These are phyloP conservation scores for Paramecium biaurelia DNA, from an alignment of 73 alveolate genomes.

Conservation along the genomic window DNA sequence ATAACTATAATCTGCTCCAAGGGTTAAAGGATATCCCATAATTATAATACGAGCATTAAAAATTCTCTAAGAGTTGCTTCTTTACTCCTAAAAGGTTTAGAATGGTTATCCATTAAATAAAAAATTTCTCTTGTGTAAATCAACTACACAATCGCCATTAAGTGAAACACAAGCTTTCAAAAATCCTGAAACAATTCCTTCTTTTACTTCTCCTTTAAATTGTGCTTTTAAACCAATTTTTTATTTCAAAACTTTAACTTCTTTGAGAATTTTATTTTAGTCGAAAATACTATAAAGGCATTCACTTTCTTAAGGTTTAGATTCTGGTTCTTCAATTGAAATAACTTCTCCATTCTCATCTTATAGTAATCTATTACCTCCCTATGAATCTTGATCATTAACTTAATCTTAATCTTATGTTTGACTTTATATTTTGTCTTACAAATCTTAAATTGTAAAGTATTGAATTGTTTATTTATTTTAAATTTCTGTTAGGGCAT, in stretches of 20 bases:
- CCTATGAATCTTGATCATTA: background rate
- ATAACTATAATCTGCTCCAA: background rate
- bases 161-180: background rate
- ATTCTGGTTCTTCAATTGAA: background rate
- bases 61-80: background rate
- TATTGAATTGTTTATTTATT: background rate
- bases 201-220: background rate
- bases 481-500: background rate
- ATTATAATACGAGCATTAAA: background rate
- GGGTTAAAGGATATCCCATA: background rate
- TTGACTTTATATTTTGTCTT: background rate
- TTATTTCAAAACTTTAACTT: background rate
- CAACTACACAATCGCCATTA: background rate
- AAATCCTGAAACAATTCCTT: background rate
- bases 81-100: background rate
- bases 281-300: background rate
- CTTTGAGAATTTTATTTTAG: background rate
- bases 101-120: background rate
- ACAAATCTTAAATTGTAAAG: background rate
- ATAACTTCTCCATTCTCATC: background rate
- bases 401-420: background rate
- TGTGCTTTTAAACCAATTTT: background rate
- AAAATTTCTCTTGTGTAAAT: background rate
- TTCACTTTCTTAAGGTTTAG: background rate
- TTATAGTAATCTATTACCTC: background rate